Evolutionary conservation across 164 flowering plant species (phyloP), one percentile per base, ranked within the genome.

Genomic region (Echeveria elegans): DNA sequence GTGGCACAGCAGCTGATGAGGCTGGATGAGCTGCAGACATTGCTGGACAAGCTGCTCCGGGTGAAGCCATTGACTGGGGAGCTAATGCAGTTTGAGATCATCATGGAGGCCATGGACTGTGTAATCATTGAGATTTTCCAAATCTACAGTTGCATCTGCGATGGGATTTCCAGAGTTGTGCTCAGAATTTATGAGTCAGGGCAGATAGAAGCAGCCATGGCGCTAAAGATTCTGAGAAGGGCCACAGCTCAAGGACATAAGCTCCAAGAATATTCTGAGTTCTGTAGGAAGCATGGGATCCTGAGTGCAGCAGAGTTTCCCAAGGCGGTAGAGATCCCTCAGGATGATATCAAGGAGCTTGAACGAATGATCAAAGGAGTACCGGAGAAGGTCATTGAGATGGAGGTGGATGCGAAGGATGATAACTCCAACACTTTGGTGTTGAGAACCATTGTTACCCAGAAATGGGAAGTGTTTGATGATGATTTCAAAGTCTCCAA

Each of bases 91-190:
- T 73, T 23, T 0, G 60, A 8, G 6, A 69, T 87, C 32, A 69
- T 91, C 26, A 72, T 79, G 1, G 97, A 91, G 62, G 94, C 90
- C n/a, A 83, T 92, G 92, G 88, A 88, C 47, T 82, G 89, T 40
- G 66, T 86, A 0, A 38, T 87, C 3, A 72, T 84, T 1, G 99
- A 94, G 76, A 78, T 91, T 19, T 89, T 85, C 68, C 89, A 86
- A 0, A 65, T 88, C 28, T 89, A 88, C 67, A 77, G 86, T 73
- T 70, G 66, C 59, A 83, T 92, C 0, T 86, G 92, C 69, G 71
- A 70, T 10, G 86, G 80, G 24, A 75, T 89, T n/a, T 87, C 90
- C 0, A 62, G 66, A 2, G 72, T 80, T 71, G 63, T 92, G 18
- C 29, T 72, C 45, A 68, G 73, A 19, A 74, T 92, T 6, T 79